phyloP scores from a whole-genome alignment of 805 yeast species.

The Saturnispora sekii region DNA sequence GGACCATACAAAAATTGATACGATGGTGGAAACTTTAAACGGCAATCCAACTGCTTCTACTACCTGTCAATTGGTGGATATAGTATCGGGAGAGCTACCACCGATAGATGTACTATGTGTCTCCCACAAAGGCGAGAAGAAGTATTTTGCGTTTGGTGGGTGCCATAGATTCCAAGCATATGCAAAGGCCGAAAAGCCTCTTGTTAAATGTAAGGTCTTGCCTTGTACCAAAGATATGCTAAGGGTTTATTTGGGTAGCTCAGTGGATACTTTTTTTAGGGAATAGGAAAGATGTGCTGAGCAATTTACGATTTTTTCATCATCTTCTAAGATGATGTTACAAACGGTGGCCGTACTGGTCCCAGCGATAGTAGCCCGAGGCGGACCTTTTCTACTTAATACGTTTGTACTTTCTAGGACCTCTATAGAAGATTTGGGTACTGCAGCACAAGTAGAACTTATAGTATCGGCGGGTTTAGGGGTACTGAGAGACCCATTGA shows the following conservation, averaged over 20 bases:
- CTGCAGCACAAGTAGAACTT: conserved; percentile 1
- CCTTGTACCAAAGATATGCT: conserved; percentile 70
- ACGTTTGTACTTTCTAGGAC: neutral
- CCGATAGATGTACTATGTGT: conserved; percentile 73
- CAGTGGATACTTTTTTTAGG: conserved; percentile 44
- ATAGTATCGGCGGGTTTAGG: neutral
- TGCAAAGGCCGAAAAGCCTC: conserved; percentile 38
- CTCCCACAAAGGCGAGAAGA: conserved; percentile 47
- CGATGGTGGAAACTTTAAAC: conserved; percentile 65
- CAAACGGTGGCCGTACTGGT: neutral
- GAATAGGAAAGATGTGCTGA: neutral
- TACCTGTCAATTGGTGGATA: conserved; percentile 42
- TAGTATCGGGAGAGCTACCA: conserved; percentile 58
- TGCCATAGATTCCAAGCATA: conserved; percentile 88
- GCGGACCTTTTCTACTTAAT: conserved; percentile 2
- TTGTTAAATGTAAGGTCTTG: conserved; percentile 61
- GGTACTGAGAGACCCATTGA: conserved; percentile 6
- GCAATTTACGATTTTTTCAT: neutral
- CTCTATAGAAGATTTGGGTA: conserved; percentile 1
- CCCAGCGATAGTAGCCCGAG: conserved; percentile 1
- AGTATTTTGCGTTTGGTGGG: conserved; percentile 82
- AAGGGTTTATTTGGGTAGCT: conserved; percentile 59
- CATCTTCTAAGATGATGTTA: neutral
- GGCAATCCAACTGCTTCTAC: conserved; percentile 56
- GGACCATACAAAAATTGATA: conserved; percentile 61